A percentile compares a stretch with the other conserved stretches of the same genome.
phyloP scores from a whole-genome alignment of 2,329 filamentous ascomycete species.

The Xylariaceae sp. region DNA sequence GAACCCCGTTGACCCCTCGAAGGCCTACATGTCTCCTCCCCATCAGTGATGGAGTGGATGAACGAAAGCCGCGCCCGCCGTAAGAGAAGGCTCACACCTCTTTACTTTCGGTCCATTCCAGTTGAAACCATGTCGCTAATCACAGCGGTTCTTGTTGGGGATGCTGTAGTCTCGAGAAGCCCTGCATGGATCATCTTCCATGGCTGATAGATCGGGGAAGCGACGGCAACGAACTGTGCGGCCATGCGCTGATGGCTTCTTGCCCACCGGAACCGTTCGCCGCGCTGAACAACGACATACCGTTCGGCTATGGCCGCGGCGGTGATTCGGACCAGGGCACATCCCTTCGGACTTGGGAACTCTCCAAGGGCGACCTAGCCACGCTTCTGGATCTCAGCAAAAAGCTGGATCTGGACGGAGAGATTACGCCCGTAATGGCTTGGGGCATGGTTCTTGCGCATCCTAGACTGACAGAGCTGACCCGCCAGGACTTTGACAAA shows the following conservation, averaged over 20 bases:
- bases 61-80: too few species aligned
- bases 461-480: slow-evolving; percentile 63
- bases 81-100: too few species aligned
- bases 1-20: slow-evolving; percentile 46
- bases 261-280: slow-evolving; percentile 68
- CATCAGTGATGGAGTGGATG: slow-evolving; percentile 39
- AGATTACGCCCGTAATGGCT: slow-evolving; percentile 94
- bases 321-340: slow-evolving; percentile 28
- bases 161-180: slow-evolving; percentile 74
- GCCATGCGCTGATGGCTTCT: slow-evolving; percentile 89
- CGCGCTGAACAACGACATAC: slow-evolving; percentile 45
- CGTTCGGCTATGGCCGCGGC: slow-evolving; percentile 45
- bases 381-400: slow-evolving; percentile 82
- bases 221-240: slow-evolving; percentile 64
- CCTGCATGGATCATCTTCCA: slow-evolving; percentile 88
- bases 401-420: slow-evolving; percentile 76
- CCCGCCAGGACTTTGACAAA: slow-evolving; percentile 62
- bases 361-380: slow-evolving; percentile 70
- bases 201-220: slow-evolving; percentile 62
- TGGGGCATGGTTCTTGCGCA: slow-evolving; percentile 78
- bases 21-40: slow-evolving; percentile 63
- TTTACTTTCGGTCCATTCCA: slow-evolving; percentile 1
- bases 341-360: slow-evolving; percentile 69
- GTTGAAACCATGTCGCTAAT: slow-evolving; percentile 37
- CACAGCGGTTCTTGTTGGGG: slow-evolving; percentile 31